Evolutionary conservation across 177 flowering plant genomes (phyloP).

Genomic region (Vitis hybrid): DNA sequence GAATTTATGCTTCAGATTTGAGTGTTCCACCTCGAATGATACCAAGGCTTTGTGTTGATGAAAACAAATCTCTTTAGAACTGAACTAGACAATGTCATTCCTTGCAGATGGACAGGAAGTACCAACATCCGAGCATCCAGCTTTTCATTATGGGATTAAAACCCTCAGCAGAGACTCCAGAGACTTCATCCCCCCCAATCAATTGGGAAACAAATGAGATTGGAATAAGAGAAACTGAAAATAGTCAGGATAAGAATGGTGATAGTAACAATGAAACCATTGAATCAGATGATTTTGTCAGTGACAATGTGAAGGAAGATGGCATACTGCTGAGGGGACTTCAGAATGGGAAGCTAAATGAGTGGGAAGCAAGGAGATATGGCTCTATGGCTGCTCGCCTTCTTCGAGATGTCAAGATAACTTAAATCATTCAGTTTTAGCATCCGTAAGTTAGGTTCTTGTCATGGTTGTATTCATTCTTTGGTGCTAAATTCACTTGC

Average conservation of each 20-base stretch:
- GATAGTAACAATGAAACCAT: constrained; percentile 17
- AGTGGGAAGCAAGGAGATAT: constrained; percentile 76
- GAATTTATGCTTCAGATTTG: not conserved
- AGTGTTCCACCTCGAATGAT: not conserved
- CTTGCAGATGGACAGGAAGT: constrained; percentile 64
- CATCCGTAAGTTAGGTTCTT: no score
- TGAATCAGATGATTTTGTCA: constrained; percentile 16
- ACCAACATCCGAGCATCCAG: constrained; percentile 70
- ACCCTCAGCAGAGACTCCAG: constrained; percentile 16
- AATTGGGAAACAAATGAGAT: constrained; percentile 11
- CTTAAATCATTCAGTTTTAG: constrained; percentile 10
- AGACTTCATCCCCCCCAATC: not conserved
- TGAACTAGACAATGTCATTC: not conserved
- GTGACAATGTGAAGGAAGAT: constrained; percentile 20
- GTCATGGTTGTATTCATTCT: no score
- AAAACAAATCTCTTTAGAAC: not conserved
- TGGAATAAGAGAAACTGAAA: constrained; percentile 9
- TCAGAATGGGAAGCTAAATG: constrained; percentile 38
- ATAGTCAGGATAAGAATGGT: constrained; percentile 24
- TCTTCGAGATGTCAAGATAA: constrained; percentile 56
- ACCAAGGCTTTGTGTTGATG: not conserved
- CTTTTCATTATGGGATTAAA: constrained; percentile 57
- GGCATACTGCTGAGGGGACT: constrained; percentile 9
- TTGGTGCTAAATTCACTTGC: no score
- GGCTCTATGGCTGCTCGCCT: constrained; percentile 80